phyloP scores from a whole-genome alignment of 768 basidiomycete species.

The Amanita muscaria region DNA sequence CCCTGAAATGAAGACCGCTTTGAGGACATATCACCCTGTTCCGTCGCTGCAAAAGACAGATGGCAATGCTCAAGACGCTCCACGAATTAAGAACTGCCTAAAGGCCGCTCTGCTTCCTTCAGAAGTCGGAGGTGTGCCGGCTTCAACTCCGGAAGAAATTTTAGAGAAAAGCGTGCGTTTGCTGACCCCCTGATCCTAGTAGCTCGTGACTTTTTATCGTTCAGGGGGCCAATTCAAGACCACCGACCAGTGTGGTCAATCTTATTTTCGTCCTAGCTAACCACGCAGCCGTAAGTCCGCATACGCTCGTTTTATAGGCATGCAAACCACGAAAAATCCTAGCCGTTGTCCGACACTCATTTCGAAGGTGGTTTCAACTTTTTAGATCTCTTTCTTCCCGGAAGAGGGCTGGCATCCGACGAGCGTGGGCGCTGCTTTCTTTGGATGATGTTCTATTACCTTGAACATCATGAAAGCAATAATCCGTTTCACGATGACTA shows the following conservation, averaged over 20 bases:
- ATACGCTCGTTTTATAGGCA: neutral
- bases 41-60: slow-evolving; percentile 84
- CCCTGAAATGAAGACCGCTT: slow-evolving; percentile 87
- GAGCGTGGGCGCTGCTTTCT: slow-evolving; percentile 76
- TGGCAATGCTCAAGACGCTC: slow-evolving; percentile 84
- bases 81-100: slow-evolving; percentile 84
- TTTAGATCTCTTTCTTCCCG: slow-evolving; percentile 76
- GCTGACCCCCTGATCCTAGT: neutral
- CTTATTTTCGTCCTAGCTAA: slow-evolving; percentile 77
- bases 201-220: slow-evolving; percentile 7
- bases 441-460: slow-evolving; percentile 77
- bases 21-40: slow-evolving; percentile 87
- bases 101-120: slow-evolving; percentile 71
- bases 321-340: slow-evolving; percentile 7
- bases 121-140: slow-evolving; percentile 56
- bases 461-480: slow-evolving; percentile 52
- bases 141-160: slow-evolving; percentile 70
- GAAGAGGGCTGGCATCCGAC: slow-evolving; percentile 54
- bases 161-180: slow-evolving; percentile 52
- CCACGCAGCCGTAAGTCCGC: slow-evolving; percentile 57
- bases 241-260: slow-evolving; percentile 83
- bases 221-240: slow-evolving; percentile 51
- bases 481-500: slow-evolving; percentile 75
- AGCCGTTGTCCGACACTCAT: slow-evolving; percentile 59
- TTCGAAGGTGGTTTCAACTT: slow-evolving; percentile 72